Percentiles rank a stretch among this genome's conserved stretches.
Evolutionary conservation across 1,284 basidiomycete genomes (phyloP).

Genomic region (Fomitiporia mediterranea): DNA sequence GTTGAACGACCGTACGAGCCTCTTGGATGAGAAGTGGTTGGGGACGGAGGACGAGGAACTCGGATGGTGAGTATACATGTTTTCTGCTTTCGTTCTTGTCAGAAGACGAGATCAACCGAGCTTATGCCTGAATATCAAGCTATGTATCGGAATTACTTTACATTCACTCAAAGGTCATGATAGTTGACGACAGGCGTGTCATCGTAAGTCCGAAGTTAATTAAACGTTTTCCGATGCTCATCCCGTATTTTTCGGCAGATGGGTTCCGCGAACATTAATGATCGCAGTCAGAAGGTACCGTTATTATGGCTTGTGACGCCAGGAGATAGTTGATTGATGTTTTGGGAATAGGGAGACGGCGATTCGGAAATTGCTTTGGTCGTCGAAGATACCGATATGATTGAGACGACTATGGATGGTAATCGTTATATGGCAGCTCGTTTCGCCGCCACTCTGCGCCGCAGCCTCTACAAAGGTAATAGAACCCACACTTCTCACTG

Average conservation of each 20-base stretch:
- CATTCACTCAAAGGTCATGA: constrained; percentile 86
- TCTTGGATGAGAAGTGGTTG: constrained; percentile 75
- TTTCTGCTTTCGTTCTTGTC: background rate
- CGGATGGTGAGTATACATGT: constrained; percentile 66
- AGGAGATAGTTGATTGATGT: background rate
- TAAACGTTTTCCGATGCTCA: background rate
- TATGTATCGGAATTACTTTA: constrained; percentile 81
- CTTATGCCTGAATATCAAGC: constrained; percentile 32
- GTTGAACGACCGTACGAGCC: constrained; percentile 51
- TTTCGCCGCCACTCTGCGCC: constrained; percentile 74
- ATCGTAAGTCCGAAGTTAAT: constrained; percentile 50
- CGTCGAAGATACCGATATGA: constrained; percentile 80
- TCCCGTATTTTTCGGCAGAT: constrained; percentile 42
- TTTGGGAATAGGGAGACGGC: constrained; percentile 62
- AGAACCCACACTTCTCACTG: constrained; percentile 18
- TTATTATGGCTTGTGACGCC: background rate
- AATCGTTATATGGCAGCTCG: constrained; percentile 60
- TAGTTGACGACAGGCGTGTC: constrained; percentile 85
- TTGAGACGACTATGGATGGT: constrained; percentile 79
- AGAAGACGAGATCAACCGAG: constrained; percentile 10
- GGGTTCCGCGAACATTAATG: constrained; percentile 88
- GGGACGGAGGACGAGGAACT: constrained; percentile 81
- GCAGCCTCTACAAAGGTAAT: constrained; percentile 69
- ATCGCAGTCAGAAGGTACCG: constrained; percentile 68
- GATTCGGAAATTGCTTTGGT: constrained; percentile 92